phyloP scores from a whole-genome alignment of 176 grass and related monocot genomes.

The Cymbopogon citratus region DNA sequence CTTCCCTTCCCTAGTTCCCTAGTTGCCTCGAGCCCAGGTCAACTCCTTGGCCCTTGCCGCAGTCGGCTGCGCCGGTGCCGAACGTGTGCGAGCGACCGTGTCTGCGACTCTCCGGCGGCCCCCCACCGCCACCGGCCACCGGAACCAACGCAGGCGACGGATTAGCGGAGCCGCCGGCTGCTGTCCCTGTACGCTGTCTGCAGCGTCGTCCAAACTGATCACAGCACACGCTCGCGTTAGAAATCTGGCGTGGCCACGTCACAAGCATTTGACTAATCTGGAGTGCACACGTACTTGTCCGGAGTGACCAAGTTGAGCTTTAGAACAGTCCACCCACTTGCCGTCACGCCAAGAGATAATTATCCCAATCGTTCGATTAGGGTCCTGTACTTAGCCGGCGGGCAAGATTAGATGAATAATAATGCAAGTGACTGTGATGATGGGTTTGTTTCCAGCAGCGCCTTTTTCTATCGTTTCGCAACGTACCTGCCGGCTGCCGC shows the following conservation, averaged over 20 bases:
- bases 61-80: neutral
- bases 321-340: neutral
- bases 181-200: neutral
- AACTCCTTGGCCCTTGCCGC: neutral
- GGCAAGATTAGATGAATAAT: neutral
- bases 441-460: neutral
- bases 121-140: no score
- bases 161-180: neutral
- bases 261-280: neutral
- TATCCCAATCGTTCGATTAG: neutral
- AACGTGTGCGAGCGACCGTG: neutral
- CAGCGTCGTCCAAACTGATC: neutral
- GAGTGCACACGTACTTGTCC: neutral
- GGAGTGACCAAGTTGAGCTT: neutral
- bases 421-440: neutral
- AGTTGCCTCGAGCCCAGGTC: neutral
- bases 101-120: neutral
- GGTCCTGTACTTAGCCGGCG: neutral
- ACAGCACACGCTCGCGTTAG: neutral
- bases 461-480: neutral
- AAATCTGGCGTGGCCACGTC: neutral
- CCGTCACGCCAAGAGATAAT: neutral
- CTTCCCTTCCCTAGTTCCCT: neutral
- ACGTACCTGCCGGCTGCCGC: no score
- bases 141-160: neutral